phyloP scores from a whole-genome alignment of 2,329 filamentous ascomycete species.

The Ophiocordyceps sinensis region DNA sequence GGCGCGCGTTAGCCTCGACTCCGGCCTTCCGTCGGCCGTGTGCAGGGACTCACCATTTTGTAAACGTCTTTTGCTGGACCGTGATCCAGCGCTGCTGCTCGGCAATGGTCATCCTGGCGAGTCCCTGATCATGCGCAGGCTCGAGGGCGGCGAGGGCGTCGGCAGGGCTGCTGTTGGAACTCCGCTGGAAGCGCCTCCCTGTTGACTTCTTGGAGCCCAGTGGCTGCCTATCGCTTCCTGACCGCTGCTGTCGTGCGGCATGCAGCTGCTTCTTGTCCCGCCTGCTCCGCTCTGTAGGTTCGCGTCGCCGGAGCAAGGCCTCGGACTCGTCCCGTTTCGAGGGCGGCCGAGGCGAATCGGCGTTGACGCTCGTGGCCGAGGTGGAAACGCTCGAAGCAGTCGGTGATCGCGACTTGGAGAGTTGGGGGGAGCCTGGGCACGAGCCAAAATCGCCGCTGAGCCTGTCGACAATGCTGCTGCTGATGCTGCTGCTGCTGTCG shows the following conservation, averaged over 20 bases:
- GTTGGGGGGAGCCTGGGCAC: background rate
- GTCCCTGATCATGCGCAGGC: conserved; percentile 33
- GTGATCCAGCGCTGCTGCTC: conserved; percentile 56
- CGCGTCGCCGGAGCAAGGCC: conserved; percentile 9
- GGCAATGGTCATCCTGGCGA: conserved; percentile 46
- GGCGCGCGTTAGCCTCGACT: background rate
- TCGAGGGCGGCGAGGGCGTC: conserved; percentile 30
- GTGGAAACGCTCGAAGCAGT: conserved; percentile 8
- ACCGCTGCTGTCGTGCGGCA: conserved; percentile 31
- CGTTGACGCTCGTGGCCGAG: conserved; percentile 10
- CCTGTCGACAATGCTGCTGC: background rate
- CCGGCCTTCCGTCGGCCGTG: background rate
- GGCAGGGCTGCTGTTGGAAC: conserved; percentile 18
- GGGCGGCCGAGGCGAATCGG: background rate
- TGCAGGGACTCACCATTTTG: conserved; percentile 53
- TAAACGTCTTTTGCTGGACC: conserved; percentile 98
- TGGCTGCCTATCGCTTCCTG: conserved; percentile 19
- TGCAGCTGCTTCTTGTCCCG: conserved; percentile 35
- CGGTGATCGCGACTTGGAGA: conserved; percentile 1
- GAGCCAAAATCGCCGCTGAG: background rate
- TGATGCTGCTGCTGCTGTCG: background rate
- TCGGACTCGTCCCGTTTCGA: background rate
- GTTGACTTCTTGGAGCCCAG: conserved; percentile 6
- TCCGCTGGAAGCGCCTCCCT: conserved; percentile 14
- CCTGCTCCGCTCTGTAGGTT: conserved; percentile 22